Percentiles rank a stretch among this genome's conserved stretches.
Evolutionary conservation across 495 filamentous ascomycete genomes (phyloP).

Genomic region (Clohesyomyces aquaticus): DNA sequence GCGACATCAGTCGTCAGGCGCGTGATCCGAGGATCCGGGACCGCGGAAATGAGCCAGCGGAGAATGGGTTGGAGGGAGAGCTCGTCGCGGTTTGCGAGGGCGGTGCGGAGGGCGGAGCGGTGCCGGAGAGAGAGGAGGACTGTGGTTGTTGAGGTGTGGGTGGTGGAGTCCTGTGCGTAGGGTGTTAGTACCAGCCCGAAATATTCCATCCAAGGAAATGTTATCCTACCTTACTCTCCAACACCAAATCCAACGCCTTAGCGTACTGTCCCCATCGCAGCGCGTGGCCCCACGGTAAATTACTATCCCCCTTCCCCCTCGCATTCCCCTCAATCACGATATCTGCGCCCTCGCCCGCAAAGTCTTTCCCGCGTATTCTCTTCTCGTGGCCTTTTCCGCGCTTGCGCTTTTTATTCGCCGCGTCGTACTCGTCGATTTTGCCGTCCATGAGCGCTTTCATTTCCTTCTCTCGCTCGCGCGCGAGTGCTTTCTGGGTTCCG

Average conservation of each 20-base stretch:
- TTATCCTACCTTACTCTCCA: constrained; percentile 52
- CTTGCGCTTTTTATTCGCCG: constrained; percentile 60
- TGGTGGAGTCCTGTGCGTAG: constrained; percentile 20
- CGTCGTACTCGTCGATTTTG: constrained; percentile 68
- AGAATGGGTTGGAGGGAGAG: constrained; percentile 77
- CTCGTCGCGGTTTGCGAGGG: constrained; percentile 83
- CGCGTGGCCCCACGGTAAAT: constrained; percentile 79
- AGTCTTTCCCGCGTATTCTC: constrained; percentile 73
- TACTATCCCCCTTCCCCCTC: constrained; percentile 55
- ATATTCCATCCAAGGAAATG: neutral
- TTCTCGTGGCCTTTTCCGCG: constrained; percentile 71
- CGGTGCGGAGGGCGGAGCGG: constrained; percentile 80
- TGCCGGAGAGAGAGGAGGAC: constrained; percentile 82
- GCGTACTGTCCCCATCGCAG: constrained; percentile 78
- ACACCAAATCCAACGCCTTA: constrained; percentile 75
- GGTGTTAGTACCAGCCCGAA: neutral
- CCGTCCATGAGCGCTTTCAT: constrained; percentile 84
- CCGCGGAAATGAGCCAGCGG: constrained; percentile 77
- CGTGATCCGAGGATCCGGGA: constrained; percentile 78
- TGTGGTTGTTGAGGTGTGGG: constrained; percentile 59
- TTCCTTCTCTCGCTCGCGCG: constrained; percentile 78
- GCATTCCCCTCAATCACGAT: constrained; percentile 82
- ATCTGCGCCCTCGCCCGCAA: constrained; percentile 82
- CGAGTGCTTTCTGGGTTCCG: constrained; percentile 77
- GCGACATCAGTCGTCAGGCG: constrained; percentile 76